Evolutionary conservation across 768 basidiomycete genomes (phyloP).

Genomic region (Pleurotus eryngii): DNA sequence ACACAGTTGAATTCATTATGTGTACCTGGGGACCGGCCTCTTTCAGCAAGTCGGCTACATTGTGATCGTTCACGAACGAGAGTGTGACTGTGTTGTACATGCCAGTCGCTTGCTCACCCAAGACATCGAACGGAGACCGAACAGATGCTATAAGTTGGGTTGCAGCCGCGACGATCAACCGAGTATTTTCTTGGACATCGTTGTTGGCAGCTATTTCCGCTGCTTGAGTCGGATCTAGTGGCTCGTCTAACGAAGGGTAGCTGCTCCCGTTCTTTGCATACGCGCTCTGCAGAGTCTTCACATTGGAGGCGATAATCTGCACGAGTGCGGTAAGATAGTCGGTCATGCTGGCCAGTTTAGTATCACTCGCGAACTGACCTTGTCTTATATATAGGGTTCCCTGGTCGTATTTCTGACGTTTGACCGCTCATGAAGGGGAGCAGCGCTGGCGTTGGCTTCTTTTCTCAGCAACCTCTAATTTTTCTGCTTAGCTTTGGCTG

Average conservation of each 20-base stretch:
- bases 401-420: too few relatives aligned
- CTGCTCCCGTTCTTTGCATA: not conserved
- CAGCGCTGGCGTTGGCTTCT: too few relatives aligned
- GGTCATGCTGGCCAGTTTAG: not conserved
- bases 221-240: not conserved
- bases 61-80: constrained; percentile 21
- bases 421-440: too few relatives aligned
- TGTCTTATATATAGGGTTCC: too few relatives aligned
- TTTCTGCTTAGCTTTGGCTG: too few relatives aligned
- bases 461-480: too few relatives aligned
- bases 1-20: not conserved
- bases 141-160: constrained; percentile 21
- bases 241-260: constrained; percentile 11
- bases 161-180: constrained; percentile 20
- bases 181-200: constrained; percentile 12
- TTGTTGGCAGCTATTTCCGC: constrained; percentile 9
- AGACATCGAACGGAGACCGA: not conserved
- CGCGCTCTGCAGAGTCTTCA: not conserved
- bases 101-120: not conserved
- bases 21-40: constrained; percentile 28
- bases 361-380: too few relatives aligned
- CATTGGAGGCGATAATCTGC: not conserved
- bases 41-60: constrained; percentile 33
- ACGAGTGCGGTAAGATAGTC: not conserved
- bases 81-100: constrained; percentile 19